A percentile compares a stretch with the other conserved stretches of the same genome.
phyloP scores from a whole-genome alignment of 352 stramenopile genomes.

The Phytophthora pinifolia region DNA sequence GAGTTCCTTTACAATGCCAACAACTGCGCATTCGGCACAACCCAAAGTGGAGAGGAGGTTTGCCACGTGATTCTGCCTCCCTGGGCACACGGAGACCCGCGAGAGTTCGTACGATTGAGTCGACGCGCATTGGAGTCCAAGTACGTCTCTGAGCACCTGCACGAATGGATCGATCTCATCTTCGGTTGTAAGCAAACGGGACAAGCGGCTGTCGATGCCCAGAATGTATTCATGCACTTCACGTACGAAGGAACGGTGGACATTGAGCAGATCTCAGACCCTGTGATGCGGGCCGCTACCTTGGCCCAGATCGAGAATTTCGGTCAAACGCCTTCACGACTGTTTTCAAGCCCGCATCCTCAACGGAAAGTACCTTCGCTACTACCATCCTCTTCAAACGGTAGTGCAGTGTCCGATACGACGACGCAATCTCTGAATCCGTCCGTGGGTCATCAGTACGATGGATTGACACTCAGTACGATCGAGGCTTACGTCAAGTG shows the following conservation, averaged over 20 bases:
- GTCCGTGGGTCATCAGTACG: constrained; percentile 43
- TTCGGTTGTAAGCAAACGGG: constrained; percentile 97
- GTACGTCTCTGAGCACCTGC: constrained; percentile 95
- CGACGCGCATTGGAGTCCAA: constrained; percentile 96
- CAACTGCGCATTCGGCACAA: constrained; percentile 64
- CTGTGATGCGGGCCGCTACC: constrained; percentile 91
- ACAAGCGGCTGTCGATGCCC: constrained; percentile 83
- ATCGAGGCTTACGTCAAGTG: constrained; percentile 80
- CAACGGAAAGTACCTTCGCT: constrained; percentile 55
- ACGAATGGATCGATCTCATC: constrained; percentile 98
- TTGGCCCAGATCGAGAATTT: constrained; percentile 92
- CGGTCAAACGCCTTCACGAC: constrained; percentile 81
- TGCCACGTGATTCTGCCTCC: constrained; percentile 92
- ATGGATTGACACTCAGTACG: constrained; percentile 55
- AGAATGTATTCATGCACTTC: constrained; percentile 93
- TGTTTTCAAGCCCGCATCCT: constrained; percentile 73
- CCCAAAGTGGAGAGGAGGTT: constrained; percentile 86
- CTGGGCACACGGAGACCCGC: constrained; percentile 92
- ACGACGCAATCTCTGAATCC: no score
- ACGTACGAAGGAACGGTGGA: constrained; percentile 84
- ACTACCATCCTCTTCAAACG: neutral
- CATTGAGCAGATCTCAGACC: constrained; percentile 83
- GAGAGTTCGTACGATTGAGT: constrained; percentile 95
- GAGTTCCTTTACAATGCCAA: constrained; percentile 85
- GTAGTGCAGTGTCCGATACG: neutral